phyloP scores from a whole-genome alignment of 148 eudicot species.

The Beta vulgaris region DNA sequence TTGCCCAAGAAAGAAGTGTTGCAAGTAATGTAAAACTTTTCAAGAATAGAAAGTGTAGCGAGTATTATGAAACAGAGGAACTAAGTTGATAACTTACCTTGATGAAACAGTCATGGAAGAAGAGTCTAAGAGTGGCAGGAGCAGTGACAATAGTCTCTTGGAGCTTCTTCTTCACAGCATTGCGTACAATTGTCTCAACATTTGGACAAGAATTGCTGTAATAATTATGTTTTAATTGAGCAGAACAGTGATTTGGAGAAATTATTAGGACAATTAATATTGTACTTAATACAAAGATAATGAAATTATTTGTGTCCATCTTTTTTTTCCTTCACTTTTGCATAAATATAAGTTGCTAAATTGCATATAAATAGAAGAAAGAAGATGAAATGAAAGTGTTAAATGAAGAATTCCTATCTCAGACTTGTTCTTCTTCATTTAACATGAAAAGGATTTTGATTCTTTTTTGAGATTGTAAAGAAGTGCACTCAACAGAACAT shows the following conservation, averaged over 20 bases:
- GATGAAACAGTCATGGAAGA: slow-evolving; percentile 77
- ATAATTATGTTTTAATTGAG: slow-evolving; percentile 27
- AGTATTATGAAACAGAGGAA: too few species aligned
- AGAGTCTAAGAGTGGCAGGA: slow-evolving; percentile 75
- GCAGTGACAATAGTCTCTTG: slow-evolving; percentile 56
- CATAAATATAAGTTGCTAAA: slow-evolving; percentile 6
- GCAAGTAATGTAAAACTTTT: too few species aligned
- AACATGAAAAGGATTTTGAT: slow-evolving; percentile 2
- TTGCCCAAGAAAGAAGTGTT: too few species aligned
- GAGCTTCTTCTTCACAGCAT: slow-evolving; percentile 51
- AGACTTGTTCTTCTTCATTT: neutral
- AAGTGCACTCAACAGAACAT: slow-evolving; percentile 14
- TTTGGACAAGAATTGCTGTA: slow-evolving; percentile 55
- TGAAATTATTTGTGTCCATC: neutral
- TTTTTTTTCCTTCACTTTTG: neutral
- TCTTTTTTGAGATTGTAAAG: slow-evolving; percentile 20
- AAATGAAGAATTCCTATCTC: neutral
- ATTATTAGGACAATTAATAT: neutral
- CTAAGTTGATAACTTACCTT: slow-evolving; percentile 48
- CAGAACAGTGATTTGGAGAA: slow-evolving; percentile 13
- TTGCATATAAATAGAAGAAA: slow-evolving; percentile 1
- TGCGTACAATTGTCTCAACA: slow-evolving; percentile 55
- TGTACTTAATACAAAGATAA: neutral
- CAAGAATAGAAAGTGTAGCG: too few species aligned
- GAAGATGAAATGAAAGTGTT: neutral